phyloP scores from a whole-genome alignment of 2,329 filamentous ascomycete genomes.

The Paraphoma sp. region DNA sequence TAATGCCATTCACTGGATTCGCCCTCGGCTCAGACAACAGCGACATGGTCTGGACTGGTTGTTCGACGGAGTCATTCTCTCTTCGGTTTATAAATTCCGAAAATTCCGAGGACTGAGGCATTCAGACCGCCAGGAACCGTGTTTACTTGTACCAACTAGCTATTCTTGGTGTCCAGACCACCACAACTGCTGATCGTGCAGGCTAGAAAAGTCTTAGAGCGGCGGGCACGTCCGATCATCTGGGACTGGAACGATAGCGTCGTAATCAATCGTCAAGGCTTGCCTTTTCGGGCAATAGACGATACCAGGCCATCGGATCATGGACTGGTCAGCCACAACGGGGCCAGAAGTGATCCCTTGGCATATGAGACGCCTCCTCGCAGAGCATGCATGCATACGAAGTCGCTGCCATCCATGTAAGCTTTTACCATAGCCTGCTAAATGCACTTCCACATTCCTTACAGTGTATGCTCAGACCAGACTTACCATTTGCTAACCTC shows the following conservation, averaged over 20 bases:
- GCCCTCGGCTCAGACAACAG: background rate
- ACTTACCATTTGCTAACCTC: background rate
- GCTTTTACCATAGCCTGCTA: background rate
- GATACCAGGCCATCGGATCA: constrained; percentile 6
- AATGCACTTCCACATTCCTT: background rate
- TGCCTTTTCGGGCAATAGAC: background rate
- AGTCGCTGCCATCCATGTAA: background rate
- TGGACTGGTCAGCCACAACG: background rate
- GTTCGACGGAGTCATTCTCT: no score
- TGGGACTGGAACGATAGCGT: background rate
- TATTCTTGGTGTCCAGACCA: no score
- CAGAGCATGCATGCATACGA: background rate
- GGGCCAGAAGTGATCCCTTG: background rate
- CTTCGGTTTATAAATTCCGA: no score
- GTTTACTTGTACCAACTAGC: no score
- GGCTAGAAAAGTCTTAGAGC: no score
- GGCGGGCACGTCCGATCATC: background rate
- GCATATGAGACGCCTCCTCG: background rate
- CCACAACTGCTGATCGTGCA: no score
- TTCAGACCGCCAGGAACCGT: no score
- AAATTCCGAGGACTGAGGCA: no score
- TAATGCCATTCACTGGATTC: background rate
- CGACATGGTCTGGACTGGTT: background rate
- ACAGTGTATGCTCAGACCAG: background rate
- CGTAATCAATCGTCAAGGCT: background rate